phyloP scores from a whole-genome alignment of 306 rosid species.

The Hippophae gyantsensis region DNA sequence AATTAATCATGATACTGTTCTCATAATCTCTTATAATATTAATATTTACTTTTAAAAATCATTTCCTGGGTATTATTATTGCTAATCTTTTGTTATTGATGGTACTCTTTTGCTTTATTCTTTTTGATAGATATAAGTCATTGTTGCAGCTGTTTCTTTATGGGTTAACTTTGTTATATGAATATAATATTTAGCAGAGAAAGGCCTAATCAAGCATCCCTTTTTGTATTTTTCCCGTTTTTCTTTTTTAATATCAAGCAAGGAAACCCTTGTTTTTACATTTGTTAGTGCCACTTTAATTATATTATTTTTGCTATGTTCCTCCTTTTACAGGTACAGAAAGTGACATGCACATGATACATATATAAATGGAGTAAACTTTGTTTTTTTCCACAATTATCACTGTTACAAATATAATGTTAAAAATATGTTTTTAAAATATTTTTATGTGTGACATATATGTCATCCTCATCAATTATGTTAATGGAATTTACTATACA shows the following conservation, averaged over 20 bases:
- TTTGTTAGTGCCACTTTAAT: neutral
- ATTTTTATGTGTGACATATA: no score
- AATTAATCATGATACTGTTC: neutral
- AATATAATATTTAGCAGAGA: neutral
- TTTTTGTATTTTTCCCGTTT: neutral
- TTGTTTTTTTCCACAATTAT: no score
- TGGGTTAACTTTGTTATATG: neutral
- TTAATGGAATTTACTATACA: no score
- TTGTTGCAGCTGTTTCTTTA: neutral
- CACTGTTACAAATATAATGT: no score
- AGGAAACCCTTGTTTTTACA: neutral
- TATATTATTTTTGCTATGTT: no score
- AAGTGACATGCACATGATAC: no score
- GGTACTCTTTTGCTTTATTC: neutral
- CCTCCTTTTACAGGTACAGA: no score
- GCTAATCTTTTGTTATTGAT: neutral
- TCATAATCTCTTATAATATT: no score
- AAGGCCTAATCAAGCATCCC: neutral
- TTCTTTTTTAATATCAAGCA: neutral
- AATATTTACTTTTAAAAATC: no score
- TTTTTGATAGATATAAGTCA: neutral
- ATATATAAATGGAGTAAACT: no score
- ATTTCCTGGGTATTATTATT: neutral
- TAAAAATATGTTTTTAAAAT: no score
- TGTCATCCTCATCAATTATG: no score